A percentile compares a stretch with the other conserved stretches of the same genome.
Evolutionary conservation across 345 rosid genomes (phyloP).

Genomic region (Heritiera littoralis): DNA sequence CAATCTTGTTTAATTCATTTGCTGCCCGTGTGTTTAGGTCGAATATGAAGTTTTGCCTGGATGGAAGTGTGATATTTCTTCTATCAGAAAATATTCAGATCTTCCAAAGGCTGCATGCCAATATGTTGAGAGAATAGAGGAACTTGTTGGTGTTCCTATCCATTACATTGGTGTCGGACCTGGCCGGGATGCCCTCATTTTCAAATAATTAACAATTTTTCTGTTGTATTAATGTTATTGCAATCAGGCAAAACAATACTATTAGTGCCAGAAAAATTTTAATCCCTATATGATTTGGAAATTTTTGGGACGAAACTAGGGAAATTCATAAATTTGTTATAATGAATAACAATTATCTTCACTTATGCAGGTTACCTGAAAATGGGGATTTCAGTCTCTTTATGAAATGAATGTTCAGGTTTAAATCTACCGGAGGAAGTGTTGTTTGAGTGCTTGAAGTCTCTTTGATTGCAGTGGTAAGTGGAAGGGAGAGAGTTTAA

Average conservation of each 20-base stretch:
- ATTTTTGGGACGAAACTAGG: neutral
- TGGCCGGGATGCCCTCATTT: conserved; percentile 89
- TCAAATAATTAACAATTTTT: conserved; percentile 42
- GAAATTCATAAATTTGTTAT: conserved; percentile 1
- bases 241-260: neutral
- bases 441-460: neutral
- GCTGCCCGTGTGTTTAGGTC: conserved; percentile 48
- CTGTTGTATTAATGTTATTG: neutral
- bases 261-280: neutral
- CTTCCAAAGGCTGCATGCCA: conserved; percentile 79
- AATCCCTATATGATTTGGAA: neutral
- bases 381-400: neutral
- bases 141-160: conserved; percentile 69
- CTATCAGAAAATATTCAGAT: conserved; percentile 66
- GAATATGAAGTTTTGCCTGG: conserved; percentile 92
- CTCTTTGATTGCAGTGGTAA: neutral
- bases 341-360: neutral
- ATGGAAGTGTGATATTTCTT: conserved; percentile 87
- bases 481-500: no score
- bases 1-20: neutral
- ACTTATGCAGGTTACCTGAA: neutral
- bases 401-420: neutral
- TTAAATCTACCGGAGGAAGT: neutral
- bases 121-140: conserved; percentile 89
- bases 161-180: conserved; percentile 93